Base-by-base conservation (phyloP, 1,139 yeast genomes). In the Geotrichum reessii region DNA sequence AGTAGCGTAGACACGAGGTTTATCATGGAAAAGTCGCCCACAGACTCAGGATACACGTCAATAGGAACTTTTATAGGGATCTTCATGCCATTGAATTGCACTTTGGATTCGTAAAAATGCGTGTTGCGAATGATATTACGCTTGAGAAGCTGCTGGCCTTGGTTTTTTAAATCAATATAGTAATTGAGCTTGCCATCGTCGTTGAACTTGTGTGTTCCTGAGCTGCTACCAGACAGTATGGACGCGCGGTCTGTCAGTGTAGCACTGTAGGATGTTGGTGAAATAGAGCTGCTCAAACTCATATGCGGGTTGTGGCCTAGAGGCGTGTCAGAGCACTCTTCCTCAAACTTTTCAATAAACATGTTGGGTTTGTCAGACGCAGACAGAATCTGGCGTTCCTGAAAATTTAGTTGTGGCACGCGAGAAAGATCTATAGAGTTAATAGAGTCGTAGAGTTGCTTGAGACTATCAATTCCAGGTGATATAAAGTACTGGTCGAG, bases 401-500 rank as follows among this genome's bases (percentile, higher is more conserved):
- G 62, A 42, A 63, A 64, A 14, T 66, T 62, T 25, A 72, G 64
- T 25, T 52, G 50, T 19, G 77, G 77, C 62, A 73, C 64, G 24
- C 61, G 61, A 14, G 67, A 57, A 62, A 73, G 65, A 60, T 72
- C 70, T 63, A 75, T 67, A 53, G 71, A 61, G 62, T 77, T 76
- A 56, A 78, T 68, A 24, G 78, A 66, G 42, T 74, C 69, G 65
- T 74, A 78, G 47, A 79, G 70, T 54, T 70, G 71, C 50, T 68
- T 63, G 25, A 74, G 64, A 24, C 67, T 55, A 50, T 65, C 67
- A 47, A 65, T 62, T 11, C 66, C 55, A 1, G 74, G 71, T n/a
- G 62, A 51, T 55, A 63, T 61, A 61, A 73, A 69, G 55, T 73
- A 72, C 50, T 74, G 74, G 66, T 83, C 86, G 63, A 83, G 73